Percentiles rank a stretch among this genome's conserved stretches.
phyloP scores from a whole-genome alignment of 202 grass and related monocot genomes.

The Schoenoplectus triqueter region DNA sequence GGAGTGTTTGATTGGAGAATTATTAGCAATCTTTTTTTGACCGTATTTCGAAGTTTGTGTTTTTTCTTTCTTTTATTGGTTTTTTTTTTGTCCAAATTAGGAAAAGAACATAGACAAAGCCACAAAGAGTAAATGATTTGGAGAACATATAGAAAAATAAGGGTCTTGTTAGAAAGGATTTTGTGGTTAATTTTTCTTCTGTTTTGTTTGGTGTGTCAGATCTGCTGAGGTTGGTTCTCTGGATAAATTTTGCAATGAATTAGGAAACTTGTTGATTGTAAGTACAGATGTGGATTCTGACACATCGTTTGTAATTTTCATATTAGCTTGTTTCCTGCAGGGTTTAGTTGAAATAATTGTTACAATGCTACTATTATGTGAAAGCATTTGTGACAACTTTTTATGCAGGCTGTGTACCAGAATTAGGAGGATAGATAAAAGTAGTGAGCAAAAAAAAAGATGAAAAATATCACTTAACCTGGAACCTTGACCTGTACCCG shows the following conservation, averaged over 20 bases:
- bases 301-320: background rate
- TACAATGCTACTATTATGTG: background rate
- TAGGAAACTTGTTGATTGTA: background rate
- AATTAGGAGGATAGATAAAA: background rate
- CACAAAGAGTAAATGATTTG: background rate
- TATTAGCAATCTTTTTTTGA: background rate
- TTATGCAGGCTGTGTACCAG: background rate
- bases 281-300: background rate
- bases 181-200: background rate
- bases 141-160: background rate
- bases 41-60: background rate
- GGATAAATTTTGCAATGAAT: background rate
- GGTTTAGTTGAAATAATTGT: background rate
- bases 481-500: no score
- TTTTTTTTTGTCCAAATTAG: slow-evolving; percentile 1
- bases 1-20: background rate
- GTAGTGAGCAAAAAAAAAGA: background rate
- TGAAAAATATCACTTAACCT: no score
- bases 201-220: background rate
- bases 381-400: background rate
- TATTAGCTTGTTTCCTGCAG: background rate
- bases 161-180: slow-evolving; percentile 6
- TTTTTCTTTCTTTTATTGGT: background rate
- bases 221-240: background rate
- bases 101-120: background rate